Base-by-base conservation (phyloP, 495 filamentous ascomycete genomes). In the Aspergillus mulundensis region DNA sequence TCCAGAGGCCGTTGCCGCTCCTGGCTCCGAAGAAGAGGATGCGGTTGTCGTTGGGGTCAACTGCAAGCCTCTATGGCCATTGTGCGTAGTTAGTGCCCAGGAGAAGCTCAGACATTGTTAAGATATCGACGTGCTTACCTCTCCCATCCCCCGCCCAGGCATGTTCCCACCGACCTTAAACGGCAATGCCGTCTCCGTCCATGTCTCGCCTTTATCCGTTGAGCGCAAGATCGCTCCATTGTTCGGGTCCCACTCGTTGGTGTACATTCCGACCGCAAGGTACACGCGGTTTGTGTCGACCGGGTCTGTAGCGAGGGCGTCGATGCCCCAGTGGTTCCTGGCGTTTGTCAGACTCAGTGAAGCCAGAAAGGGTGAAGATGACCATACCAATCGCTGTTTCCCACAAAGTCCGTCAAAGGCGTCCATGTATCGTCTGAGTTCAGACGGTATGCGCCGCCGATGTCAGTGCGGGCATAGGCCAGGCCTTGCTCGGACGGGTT, bases 161-260 rank as follows among this genome's bases (percentile, higher is more conserved):
- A 59, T 59, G 36, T 59, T 59, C 12, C 57, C 57, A 4, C 57
- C 57, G 21, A 59, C 57, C 21, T 59, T 59, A 28, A 59, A 59
- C 28, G 57, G 43, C 24, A 59, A 30, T n/a, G 24, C 23, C 1
- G 57, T 54, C 52, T 59, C 51, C 7, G 44, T 11, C 57, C 57
- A 59, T 11, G 57, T 59, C 20, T 59, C 52, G 4, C 57, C 57
- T 30, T 53, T 38, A 19, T 59, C 57, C 8, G 57, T 59, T 6
- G 57, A 59, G 23, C 57, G 51, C 16, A 59, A 24, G 18, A 59
- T 59, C 5, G 57, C 52, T 5, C 57, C 57, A n/a, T 45, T 47
- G 32, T 51, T 59, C 1, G 57, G 51, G 34, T 59, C 57, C 57
- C 57, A 59, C 5, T 50, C 45, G 28, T 51, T 59, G 15, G 57